Evolutionary conservation across 2,329 filamentous ascomycete species (phyloP), one percentile per base, ranked within the genome.

Genomic region (Byssoonygena ceratinophila): DNA sequence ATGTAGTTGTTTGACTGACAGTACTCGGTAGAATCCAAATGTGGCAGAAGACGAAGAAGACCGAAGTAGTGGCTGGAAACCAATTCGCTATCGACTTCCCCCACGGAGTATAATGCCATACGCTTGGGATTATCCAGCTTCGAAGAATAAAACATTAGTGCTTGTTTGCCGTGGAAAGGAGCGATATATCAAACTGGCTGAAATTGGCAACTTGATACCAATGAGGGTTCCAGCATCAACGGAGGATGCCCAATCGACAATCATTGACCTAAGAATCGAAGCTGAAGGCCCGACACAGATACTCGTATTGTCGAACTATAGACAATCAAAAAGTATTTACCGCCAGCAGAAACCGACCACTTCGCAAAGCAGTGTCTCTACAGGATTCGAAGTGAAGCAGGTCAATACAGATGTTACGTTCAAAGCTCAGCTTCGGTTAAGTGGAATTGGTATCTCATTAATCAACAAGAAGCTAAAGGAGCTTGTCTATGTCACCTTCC

Each of bases 31-130:
- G 61, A 84, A 97, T 62, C 92, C 92, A 3, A 94, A 91, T 60
- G 74, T 94, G 8, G 90, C 95, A 55, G 91, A 97, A 57, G 90
- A 96, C 55, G 90, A 91, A 52, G 77, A 78, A 4, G 87, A 96
- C 62, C 76, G 70, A 51, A 74, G 83, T 53, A 90, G 87, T 50
- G 87, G 88, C 3, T 98, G 92, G 87, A 85, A 87, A 58, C 90
- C 89, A 1, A 87, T 98, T 56, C 79, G 88, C 50, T 98, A 98
- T 70, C 84, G 91, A 29, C 75, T 98, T 27, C 94, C 94, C 1
- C 83, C 91, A 11, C 79, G 92, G 55, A 97, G 91, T 68, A 96
- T 98, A 68, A 98, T 98, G 92, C 92, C 94, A 0, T 98, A 98
- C 63, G 91, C 92, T 1, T 98, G 92, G 92, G 94, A 98, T 65